Evolutionary conservation across 2,329 filamentous ascomycete genomes (phyloP).

Genomic region (Colletotrichum cordylinicola): DNA sequence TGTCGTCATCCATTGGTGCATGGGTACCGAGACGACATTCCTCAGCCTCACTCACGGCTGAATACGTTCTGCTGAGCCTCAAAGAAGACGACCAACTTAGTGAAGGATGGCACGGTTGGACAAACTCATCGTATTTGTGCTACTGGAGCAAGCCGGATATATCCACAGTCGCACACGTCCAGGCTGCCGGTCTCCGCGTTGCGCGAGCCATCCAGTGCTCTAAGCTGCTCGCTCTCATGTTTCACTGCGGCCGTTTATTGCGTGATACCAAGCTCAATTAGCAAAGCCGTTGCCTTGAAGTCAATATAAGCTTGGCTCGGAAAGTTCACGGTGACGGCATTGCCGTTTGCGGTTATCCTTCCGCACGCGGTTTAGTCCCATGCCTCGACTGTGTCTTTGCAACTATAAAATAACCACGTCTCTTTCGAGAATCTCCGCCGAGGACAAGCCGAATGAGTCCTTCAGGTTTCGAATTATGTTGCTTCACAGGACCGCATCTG

Average conservation of each 20-base stretch:
- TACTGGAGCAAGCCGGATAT: not conserved
- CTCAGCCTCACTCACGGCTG: not conserved
- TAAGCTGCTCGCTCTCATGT: not conserved
- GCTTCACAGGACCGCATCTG: not conserved
- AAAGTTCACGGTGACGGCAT: not conserved
- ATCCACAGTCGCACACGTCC: not conserved
- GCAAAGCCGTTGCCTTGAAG: not conserved
- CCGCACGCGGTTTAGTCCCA: not conserved
- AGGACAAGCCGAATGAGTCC: no score
- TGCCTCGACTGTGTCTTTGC: not conserved
- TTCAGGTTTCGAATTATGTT: no score
- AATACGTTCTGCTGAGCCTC: fast-evolving
- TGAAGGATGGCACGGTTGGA: not conserved
- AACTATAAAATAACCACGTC: not conserved
- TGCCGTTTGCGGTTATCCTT: not conserved
- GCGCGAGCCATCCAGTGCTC: not conserved
- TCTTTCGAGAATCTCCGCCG: not conserved
- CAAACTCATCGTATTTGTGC: not conserved
- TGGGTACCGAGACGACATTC: fast-evolving
- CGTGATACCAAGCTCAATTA: not conserved
- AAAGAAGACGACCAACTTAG: no score
- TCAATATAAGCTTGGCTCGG: not conserved
- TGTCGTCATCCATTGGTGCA: fast-evolving
- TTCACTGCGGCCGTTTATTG: fast-evolving
- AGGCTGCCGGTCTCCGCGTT: not conserved